Conservation (phyloP, 306 rosid genomes). For the Mimosa bimucronata region DNA sequence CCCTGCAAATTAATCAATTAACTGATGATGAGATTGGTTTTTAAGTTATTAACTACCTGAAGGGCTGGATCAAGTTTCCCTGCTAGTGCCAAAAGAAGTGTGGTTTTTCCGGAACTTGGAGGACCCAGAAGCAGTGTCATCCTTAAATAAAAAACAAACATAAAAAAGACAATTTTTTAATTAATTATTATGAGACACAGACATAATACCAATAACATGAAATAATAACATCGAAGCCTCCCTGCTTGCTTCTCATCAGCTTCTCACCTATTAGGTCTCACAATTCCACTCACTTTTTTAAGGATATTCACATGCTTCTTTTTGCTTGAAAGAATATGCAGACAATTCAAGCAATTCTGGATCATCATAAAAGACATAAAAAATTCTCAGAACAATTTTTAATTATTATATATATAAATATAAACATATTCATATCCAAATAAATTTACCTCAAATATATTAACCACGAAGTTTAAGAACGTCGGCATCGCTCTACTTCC, state of each 20-base stretch:
- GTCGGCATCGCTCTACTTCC: slow-evolving; percentile 55
- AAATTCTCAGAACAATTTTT: background rate
- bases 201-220: background rate
- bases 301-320: slow-evolving; percentile 55
- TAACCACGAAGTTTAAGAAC: slow-evolving; percentile 32
- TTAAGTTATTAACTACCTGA: slow-evolving; percentile 43
- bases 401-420: background rate
- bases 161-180: background rate
- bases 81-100: slow-evolving; percentile 65
- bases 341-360: slow-evolving; percentile 38
- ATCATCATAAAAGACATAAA: background rate
- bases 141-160: slow-evolving; percentile 28
- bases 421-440: background rate
- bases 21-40: background rate
- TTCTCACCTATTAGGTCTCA: slow-evolving; percentile 66
- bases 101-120: slow-evolving; percentile 85
- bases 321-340: slow-evolving; percentile 42
- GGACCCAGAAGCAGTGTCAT: slow-evolving; percentile 87
- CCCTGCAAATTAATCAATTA: too few relatives aligned
- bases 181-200: background rate
- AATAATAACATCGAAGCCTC: background rate
- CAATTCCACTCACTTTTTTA: slow-evolving; percentile 64
- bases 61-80: slow-evolving; percentile 66
- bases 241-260: background rate
- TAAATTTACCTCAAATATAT: slow-evolving; percentile 40